phyloP scores from a whole-genome alignment of 1,139 yeast genomes.

The Yamadazyma songkhlaensis region DNA sequence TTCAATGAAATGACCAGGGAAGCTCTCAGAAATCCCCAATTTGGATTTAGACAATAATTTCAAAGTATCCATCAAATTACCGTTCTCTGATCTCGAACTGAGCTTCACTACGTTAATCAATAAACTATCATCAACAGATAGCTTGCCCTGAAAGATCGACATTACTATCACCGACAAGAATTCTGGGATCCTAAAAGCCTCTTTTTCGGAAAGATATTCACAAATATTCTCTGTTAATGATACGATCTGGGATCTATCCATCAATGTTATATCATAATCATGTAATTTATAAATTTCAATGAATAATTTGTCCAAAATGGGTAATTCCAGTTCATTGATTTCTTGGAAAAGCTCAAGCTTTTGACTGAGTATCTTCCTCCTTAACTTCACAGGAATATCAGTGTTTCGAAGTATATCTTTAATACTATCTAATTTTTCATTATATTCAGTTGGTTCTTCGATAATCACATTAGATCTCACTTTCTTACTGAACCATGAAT shows the following conservation, averaged over 20 bases:
- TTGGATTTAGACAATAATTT: constrained; percentile 12
- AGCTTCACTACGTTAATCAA: constrained; percentile 14
- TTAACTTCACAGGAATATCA: constrained; percentile 23
- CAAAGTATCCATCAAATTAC: constrained; percentile 10
- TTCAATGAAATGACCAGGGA: constrained; percentile 21
- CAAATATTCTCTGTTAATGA: constrained; percentile 10
- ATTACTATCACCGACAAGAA: constrained; percentile 25
- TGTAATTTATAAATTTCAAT: constrained; percentile 13
- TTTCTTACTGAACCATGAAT: background rate
- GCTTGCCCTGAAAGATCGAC: constrained; percentile 5
- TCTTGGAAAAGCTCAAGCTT: constrained; percentile 19
- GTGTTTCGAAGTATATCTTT: constrained; percentile 27
- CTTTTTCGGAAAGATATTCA: constrained; percentile 6
- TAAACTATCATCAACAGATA: constrained; percentile 6
- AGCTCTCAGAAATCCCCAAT: constrained; percentile 15
- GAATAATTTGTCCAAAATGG: constrained; percentile 10
- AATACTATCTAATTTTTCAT: constrained; percentile 9
- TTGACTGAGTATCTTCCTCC: constrained; percentile 19
- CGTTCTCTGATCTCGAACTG: constrained; percentile 17
- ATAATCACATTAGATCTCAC: constrained; percentile 1
- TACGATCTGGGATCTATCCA: background rate
- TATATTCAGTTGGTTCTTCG: constrained; percentile 6
- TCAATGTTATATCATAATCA: constrained; percentile 1
- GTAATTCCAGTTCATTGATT: constrained; percentile 1
- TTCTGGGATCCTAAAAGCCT: constrained; percentile 20